Evolutionary conservation across 2,329 filamentous ascomycete genomes (phyloP), one percentile per base, ranked within the genome.

Genomic region (Cladosporium sp.): DNA sequence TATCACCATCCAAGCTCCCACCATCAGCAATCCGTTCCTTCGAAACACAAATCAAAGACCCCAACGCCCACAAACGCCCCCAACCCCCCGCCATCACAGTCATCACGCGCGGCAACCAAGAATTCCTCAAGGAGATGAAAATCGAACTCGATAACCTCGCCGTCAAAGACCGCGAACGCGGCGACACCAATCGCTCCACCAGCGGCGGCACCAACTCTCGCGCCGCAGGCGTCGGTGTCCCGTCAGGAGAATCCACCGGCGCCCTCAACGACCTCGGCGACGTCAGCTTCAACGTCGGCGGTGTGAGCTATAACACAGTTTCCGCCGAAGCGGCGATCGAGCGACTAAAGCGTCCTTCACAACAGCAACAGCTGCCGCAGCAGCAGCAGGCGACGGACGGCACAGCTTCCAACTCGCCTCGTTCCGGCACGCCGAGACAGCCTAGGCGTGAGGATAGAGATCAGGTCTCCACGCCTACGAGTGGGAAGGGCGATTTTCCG

Each of bases 251-350:
- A 33, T 55, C 56, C 27, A 63, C 59, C 2, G 63, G 63, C 18
- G 64, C 64, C 3, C 52, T 66, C n/a, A 55, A 59, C 41, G 58
- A 60, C 16, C 54, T 66, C 3, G 64, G 64, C 19, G 64, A 64
- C 30, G 64, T 66, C 16, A 60, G 57, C 27, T 96, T 97, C 73
- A 98, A 98, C 67, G 93, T 98, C 79, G 93, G 93, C 36, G 93
- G 93, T 47, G 96, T 98, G 55, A 90, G 95, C 65, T 68, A 68
- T 50, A 64, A 66, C 38, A 61, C 62, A 2, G 55, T 60, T 7
- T 53, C 57, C 5, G 63, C 63, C 3, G 62, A 64, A 48, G 60
- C 60, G 36, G 64, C 61, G 7, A 65, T 66, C 39, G 62, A 65
- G 49, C 54, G 61, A n/a, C 51, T 66, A 8, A 64, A 62, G 50